Conservation (phyloP, 1,139 yeast species). For the Candida tropicalis region DNA sequence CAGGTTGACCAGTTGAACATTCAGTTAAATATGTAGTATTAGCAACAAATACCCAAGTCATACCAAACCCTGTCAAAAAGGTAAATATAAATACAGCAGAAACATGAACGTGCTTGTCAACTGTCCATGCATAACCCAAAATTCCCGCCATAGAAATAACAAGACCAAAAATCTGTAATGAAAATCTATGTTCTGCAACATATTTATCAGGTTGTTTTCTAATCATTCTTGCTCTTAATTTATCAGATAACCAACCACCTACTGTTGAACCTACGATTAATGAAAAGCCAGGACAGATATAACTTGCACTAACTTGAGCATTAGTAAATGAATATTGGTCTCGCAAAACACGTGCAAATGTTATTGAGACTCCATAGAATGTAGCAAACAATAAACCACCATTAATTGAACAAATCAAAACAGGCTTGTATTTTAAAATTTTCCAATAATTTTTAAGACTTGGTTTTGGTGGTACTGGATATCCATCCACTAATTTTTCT, state of each 20-base stretch:
- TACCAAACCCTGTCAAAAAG: slow-evolving; percentile 54
- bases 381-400: slow-evolving; percentile 57
- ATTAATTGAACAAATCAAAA: slow-evolving; percentile 48
- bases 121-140: slow-evolving; percentile 59
- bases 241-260: slow-evolving; percentile 56
- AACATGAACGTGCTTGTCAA: slow-evolving; percentile 45
- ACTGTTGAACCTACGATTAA: slow-evolving; percentile 51
- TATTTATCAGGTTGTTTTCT: slow-evolving; percentile 25
- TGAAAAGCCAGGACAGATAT: slow-evolving; percentile 57
- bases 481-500: slow-evolving; percentile 29
- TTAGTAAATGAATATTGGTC: slow-evolving; percentile 38
- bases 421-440: slow-evolving; percentile 45
- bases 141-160: slow-evolving; percentile 47
- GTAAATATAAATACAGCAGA: slow-evolving; percentile 45
- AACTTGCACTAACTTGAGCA: slow-evolving; percentile 47
- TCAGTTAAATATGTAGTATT: slow-evolving; percentile 61
- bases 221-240: slow-evolving; percentile 28
- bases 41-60: slow-evolving; percentile 62
- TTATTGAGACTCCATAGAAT: slow-evolving; percentile 57
- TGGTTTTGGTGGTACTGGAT: slow-evolving; percentile 54
- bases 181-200: slow-evolving; percentile 51
- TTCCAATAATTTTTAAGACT: slow-evolving; percentile 38
- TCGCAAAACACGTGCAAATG: slow-evolving; percentile 46
- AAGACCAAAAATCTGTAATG: slow-evolving; percentile 50
- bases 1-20: slow-evolving; percentile 52